phyloP scores from a whole-genome alignment of 2,329 filamentous ascomycete genomes.

The Botrytis galanthina region DNA sequence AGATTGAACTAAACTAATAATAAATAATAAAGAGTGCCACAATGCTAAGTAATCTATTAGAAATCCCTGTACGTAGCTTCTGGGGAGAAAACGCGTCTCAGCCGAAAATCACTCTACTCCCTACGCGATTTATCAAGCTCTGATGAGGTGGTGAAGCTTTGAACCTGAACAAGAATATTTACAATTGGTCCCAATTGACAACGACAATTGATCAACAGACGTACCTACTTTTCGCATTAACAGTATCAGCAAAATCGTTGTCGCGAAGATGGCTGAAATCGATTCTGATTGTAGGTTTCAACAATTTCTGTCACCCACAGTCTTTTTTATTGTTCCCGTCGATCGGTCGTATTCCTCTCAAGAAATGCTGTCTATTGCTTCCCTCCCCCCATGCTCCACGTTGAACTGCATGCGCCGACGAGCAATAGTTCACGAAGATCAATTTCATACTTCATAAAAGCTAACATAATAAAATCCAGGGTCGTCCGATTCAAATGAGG shows the following conservation, averaged over 20 bases:
- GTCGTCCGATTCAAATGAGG: conserved; percentile 45
- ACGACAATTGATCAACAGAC: neutral
- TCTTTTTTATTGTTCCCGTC: neutral
- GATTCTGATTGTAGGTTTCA: conserved; percentile 31
- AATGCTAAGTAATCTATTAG: neutral
- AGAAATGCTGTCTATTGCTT: neutral
- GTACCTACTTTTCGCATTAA: neutral
- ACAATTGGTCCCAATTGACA: conserved; percentile 1
- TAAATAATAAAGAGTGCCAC: neutral
- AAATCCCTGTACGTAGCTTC: conserved; percentile 7
- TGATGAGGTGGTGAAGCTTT: neutral
- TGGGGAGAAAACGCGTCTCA: conserved; percentile 7
- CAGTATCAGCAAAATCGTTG: neutral
- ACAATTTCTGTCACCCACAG: neutral
- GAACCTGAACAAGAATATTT: neutral
- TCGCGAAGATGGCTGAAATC: conserved; percentile 28
- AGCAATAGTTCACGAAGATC: neutral
- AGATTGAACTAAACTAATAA: neutral
- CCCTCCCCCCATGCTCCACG: no score
- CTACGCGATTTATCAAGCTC: conserved; percentile 24
- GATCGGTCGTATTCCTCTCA: neutral
- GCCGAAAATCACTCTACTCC: conserved; percentile 30
- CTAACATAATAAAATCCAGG: conserved; percentile 28
- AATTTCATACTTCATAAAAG: neutral
- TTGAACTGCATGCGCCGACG: neutral